Conservation (phyloP, 345 rosid species). For the Citrus australasica region DNA sequence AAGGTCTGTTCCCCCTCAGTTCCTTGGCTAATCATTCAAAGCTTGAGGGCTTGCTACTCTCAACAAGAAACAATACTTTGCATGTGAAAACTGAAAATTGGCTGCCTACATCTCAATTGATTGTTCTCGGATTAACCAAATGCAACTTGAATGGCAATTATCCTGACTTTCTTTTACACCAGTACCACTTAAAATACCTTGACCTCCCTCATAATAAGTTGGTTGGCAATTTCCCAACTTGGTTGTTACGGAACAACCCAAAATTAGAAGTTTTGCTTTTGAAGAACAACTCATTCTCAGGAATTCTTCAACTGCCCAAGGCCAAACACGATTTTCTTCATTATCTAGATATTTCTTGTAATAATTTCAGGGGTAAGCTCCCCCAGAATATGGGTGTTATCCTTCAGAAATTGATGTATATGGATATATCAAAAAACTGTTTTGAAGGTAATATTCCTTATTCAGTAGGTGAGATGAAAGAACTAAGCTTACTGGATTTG, state of each 20-base stretch:
- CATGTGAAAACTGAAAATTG: neutral
- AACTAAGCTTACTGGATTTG: neutral
- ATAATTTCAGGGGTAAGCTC: too few species aligned
- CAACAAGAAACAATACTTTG: neutral
- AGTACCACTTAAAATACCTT: too few species aligned
- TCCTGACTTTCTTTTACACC: neutral
- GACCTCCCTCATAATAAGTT: too few species aligned
- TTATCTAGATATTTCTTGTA: too few species aligned
- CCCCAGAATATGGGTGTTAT: too few species aligned
- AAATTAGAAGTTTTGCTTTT: neutral
- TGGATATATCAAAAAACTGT: neutral
- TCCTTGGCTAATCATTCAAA: neutral
- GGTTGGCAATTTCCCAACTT: neutral
- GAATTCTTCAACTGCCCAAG: neutral
- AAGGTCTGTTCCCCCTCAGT: neutral
- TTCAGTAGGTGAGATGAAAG: neutral
- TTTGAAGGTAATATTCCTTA: neutral
- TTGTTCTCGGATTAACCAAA: neutral
- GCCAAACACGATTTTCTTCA: neutral
- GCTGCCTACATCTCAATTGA: slow-evolving; percentile 5
- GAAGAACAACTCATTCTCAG: neutral
- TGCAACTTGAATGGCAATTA: neutral
- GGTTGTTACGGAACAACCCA: neutral
- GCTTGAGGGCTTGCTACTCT: neutral
- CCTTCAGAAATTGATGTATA: too few species aligned